phyloP scores from a whole-genome alignment of 352 stramenopile genomes.

The Phytophthora pini region DNA sequence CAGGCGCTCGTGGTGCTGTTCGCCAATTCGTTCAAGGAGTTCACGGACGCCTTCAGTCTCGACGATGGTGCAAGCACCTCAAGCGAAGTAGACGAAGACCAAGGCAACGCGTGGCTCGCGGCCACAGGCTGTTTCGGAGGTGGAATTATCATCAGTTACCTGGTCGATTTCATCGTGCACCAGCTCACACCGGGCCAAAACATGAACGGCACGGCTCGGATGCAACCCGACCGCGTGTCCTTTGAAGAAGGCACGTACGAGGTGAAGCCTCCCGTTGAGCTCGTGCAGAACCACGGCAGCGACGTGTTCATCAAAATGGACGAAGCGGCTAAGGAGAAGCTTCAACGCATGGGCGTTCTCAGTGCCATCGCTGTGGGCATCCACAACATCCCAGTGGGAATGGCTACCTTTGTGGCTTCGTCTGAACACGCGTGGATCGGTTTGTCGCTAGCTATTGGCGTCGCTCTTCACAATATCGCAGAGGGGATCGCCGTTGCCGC shows the following conservation, averaged over 20 bases:
- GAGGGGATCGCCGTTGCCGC: slow-evolving; percentile 96
- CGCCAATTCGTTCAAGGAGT: slow-evolving; percentile 45
- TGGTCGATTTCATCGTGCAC: slow-evolving; percentile 57
- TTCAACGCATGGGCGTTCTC: slow-evolving; percentile 90
- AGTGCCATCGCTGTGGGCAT: slow-evolving; percentile 94
- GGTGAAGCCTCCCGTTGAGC: slow-evolving; percentile 61
- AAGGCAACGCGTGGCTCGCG: slow-evolving; percentile 70
- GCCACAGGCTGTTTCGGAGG: slow-evolving; percentile 88
- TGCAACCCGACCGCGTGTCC: slow-evolving; percentile 37
- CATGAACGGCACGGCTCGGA: slow-evolving; percentile 42
- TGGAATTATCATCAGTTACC: slow-evolving; percentile 73
- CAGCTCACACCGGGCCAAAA: slow-evolving; percentile 46
- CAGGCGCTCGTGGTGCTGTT: slow-evolving; percentile 83
- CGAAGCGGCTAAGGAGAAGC: slow-evolving; percentile 50
- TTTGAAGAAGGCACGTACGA: slow-evolving; percentile 47
- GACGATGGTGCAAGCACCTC: slow-evolving; percentile 21
- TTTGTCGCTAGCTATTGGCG: slow-evolving; percentile 90
- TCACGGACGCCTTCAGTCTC: slow-evolving; percentile 40
- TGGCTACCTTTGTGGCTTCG: slow-evolving; percentile 94
- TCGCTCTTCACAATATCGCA: slow-evolving; percentile 97
- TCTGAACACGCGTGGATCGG: slow-evolving; percentile 91
- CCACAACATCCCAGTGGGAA: slow-evolving; percentile 98
- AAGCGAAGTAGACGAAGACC: slow-evolving; percentile 22
- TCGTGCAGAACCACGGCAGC: slow-evolving; percentile 51
- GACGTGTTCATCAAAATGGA: slow-evolving; percentile 52